Percentiles rank a stretch among this genome's conserved stretches.
Conservation (phyloP, 164 flowering plant species). For the Dillenia suffruticosa region DNA sequence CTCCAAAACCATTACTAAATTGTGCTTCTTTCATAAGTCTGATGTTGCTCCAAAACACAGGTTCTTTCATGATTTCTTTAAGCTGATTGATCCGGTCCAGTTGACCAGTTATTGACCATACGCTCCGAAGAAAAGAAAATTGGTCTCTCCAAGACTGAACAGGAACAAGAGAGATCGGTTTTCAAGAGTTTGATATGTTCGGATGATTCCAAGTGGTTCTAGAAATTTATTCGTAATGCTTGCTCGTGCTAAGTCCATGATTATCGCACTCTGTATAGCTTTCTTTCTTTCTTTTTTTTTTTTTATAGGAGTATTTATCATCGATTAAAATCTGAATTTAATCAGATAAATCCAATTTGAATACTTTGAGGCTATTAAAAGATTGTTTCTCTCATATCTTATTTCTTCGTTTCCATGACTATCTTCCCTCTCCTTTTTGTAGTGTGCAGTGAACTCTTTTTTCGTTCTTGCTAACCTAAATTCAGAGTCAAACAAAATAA, state of each 20-base stretch:
- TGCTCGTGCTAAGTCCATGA: constrained; percentile 57
- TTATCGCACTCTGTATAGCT: constrained; percentile 56
- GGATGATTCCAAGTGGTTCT: constrained; percentile 28
- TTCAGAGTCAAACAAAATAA: not conserved
- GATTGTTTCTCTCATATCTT: too few species aligned
- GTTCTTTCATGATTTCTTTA: constrained; percentile 55
- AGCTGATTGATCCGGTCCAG: constrained; percentile 14
- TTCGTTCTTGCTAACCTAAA: constrained; percentile 52
- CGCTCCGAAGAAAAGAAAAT: constrained; percentile 37
- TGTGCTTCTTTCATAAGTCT: constrained; percentile 51
- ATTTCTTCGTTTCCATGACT: too few species aligned
- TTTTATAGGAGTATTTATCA: too few species aligned
- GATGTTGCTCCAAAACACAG: constrained; percentile 50
- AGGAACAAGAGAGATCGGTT: constrained; percentile 27
- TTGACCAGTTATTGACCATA: constrained; percentile 34
- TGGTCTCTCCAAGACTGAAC: constrained; percentile 31
- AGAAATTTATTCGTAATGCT: constrained; percentile 34
- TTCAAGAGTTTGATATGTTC: constrained; percentile 43
- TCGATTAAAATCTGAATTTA: too few species aligned
- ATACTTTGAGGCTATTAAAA: too few species aligned
- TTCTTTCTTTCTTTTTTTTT: too few species aligned
- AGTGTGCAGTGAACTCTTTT: constrained; percentile 39
- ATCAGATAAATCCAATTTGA: too few species aligned
- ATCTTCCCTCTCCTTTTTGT: constrained; percentile 35
- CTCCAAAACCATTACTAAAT: constrained; percentile 55